These are phyloP conservation scores for Sporothrix curviconia DNA, from an alignment of 2,329 filamentous ascomycete species.

Conservation along the genomic window DNA sequence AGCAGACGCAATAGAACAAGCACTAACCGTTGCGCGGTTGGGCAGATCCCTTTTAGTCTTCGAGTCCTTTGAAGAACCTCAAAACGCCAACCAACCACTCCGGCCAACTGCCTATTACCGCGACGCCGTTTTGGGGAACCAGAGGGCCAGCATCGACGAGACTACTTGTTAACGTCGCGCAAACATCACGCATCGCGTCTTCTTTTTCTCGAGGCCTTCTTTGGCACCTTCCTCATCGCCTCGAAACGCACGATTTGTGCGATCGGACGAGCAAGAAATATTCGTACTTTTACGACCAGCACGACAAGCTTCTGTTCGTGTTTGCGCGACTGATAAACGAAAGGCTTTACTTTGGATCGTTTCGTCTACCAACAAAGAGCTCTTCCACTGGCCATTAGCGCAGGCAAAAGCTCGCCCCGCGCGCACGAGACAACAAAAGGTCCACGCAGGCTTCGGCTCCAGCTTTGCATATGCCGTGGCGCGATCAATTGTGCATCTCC, in stretches of 20 bases:
- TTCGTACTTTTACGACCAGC: too few relatives aligned
- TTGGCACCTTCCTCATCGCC: too few relatives aligned
- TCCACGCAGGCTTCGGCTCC: slow-evolving; percentile 38
- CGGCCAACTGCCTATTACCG: slow-evolving; percentile 7
- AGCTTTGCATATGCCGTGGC: slow-evolving; percentile 52
- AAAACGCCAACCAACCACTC: slow-evolving; percentile 20
- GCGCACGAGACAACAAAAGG: background rate
- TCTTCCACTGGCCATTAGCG: too few relatives aligned
- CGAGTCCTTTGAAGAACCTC: slow-evolving; percentile 2
- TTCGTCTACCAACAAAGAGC: too few relatives aligned
- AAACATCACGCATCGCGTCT: background rate
- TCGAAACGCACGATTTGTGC: too few relatives aligned
- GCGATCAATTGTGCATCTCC: slow-evolving; percentile 47
- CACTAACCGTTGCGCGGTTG: slow-evolving; percentile 31
- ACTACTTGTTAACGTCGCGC: background rate
- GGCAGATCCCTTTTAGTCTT: slow-evolving; percentile 29
- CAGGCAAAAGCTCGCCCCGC: too few relatives aligned
- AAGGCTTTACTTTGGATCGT: too few relatives aligned
- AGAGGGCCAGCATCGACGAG: too few relatives aligned
- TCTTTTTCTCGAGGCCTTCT: background rate
- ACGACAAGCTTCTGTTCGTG: too few relatives aligned
- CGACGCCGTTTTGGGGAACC: background rate
- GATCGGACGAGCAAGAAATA: too few relatives aligned
- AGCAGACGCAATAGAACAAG: slow-evolving; percentile 23
- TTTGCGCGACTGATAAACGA: too few relatives aligned